phyloP scores from a whole-genome alignment of 2,329 filamentous ascomycete species.

The Ophidiomyces ophidiicola region DNA sequence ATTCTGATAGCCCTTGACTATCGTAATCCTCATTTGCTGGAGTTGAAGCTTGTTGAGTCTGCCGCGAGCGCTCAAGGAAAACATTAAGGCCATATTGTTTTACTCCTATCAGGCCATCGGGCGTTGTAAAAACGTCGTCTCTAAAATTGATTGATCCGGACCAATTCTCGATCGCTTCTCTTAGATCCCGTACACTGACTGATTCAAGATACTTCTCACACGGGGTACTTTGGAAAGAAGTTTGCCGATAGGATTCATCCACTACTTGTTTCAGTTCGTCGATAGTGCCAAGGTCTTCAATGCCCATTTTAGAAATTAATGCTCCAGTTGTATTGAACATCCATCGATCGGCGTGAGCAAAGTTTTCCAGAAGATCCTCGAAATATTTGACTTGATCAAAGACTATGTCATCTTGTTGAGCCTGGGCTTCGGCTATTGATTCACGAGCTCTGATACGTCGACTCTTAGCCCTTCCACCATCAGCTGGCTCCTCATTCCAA shows the following conservation, averaged over 20 bases:
- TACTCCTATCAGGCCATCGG: conserved; percentile 39
- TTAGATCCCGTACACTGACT: conserved; percentile 22
- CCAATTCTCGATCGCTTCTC: conserved; percentile 33
- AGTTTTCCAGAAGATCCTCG: conserved; percentile 43
- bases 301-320: conserved; percentile 41
- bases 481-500: conserved; percentile 45
- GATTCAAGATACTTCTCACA: conserved; percentile 7
- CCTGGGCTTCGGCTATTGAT: conserved; percentile 38
- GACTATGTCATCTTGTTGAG: conserved; percentile 36
- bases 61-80: conserved; percentile 46
- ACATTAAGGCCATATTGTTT: conserved; percentile 40
- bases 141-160: conserved; percentile 35
- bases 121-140: conserved; percentile 38
- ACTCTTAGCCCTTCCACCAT: conserved; percentile 47
- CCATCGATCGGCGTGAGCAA: conserved; percentile 45
- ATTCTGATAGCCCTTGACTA: conserved; percentile 27
- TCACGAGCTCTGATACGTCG: conserved; percentile 50
- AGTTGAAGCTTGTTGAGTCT: conserved; percentile 30
- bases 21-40: conserved; percentile 31
- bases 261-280: conserved; percentile 27
- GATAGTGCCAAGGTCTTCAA: conserved; percentile 36
- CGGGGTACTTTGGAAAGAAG: conserved; percentile 14
- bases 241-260: conserved; percentile 14
- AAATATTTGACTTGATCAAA: conserved; percentile 43
- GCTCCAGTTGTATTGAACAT: conserved; percentile 43